Conservation (phyloP, 495 filamentous ascomycete genomes). For the Neurospora sp. region DNA sequence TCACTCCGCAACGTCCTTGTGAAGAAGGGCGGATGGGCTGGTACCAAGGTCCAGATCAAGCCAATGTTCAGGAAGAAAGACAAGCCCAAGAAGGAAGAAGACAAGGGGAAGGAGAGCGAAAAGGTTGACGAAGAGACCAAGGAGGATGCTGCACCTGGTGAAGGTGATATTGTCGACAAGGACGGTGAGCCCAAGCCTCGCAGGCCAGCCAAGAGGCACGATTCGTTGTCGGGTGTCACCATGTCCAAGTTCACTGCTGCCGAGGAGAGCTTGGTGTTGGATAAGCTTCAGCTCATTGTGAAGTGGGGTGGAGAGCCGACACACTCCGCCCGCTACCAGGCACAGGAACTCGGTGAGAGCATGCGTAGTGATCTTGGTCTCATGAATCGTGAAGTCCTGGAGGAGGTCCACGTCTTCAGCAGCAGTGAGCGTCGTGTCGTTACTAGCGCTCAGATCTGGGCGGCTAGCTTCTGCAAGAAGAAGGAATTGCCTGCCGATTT, state of each 20-base stretch:
- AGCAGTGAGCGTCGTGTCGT: slow-evolving; percentile 91
- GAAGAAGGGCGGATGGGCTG: slow-evolving; percentile 86
- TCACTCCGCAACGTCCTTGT: slow-evolving; percentile 74
- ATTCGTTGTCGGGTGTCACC: slow-evolving; percentile 78
- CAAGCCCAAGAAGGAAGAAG: slow-evolving; percentile 27
- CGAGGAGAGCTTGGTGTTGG: slow-evolving; percentile 79
- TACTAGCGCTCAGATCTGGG: slow-evolving; percentile 95
- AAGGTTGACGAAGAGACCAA: slow-evolving; percentile 1
- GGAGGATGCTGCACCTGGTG: not conserved
- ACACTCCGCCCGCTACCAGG: slow-evolving; percentile 91
- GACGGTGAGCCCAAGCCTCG: slow-evolving; percentile 13
- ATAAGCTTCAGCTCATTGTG: slow-evolving; percentile 94
- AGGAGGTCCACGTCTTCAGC: slow-evolving; percentile 85
- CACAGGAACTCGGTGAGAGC: slow-evolving; percentile 85
- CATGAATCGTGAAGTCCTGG: slow-evolving; percentile 84
- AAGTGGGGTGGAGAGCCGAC: slow-evolving; percentile 99
- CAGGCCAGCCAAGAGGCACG: slow-evolving; percentile 50
- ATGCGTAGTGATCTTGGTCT: slow-evolving; percentile 91
- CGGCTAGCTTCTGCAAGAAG: slow-evolving; percentile 75
- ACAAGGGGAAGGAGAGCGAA: slow-evolving; percentile 36
- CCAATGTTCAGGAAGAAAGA: slow-evolving; percentile 88
- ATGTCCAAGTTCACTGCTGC: slow-evolving; percentile 82
- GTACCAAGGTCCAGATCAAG: slow-evolving; percentile 98
- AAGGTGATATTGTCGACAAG: slow-evolving; percentile 6
- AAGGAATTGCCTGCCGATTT: slow-evolving; percentile 76